These are phyloP conservation scores for Chlamydomonas eustigma DNA, from an alignment of 139 green algal species.

Conservation along the genomic window DNA sequence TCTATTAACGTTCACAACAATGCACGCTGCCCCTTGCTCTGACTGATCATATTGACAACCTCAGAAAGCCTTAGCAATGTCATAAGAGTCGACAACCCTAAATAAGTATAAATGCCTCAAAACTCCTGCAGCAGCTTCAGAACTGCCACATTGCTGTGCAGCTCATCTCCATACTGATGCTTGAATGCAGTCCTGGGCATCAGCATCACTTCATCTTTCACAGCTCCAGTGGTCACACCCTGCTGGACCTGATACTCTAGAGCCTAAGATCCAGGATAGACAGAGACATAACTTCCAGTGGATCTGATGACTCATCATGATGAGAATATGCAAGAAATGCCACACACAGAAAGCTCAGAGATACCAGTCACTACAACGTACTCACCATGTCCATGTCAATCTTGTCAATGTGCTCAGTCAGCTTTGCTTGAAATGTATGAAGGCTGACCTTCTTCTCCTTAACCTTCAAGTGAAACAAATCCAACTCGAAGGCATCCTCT, in stretches of 20 bases:
- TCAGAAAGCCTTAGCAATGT: too few relatives aligned
- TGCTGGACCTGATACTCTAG: slow-evolving; percentile 88
- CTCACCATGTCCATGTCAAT: slow-evolving; percentile 86
- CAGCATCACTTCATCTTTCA: slow-evolving; percentile 38
- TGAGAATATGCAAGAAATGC: too few relatives aligned
- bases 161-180: slow-evolving; percentile 17
- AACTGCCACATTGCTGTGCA: slow-evolving; percentile 25
- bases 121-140: slow-evolving; percentile 25
- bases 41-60: too few relatives aligned
- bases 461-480: too few relatives aligned
- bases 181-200: slow-evolving; percentile 8
- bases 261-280: too few relatives aligned
- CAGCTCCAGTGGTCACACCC: slow-evolving; percentile 53
- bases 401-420: slow-evolving; percentile 85
- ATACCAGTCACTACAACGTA: neutral
- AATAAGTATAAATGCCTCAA: too few relatives aligned
- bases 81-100: too few relatives aligned
- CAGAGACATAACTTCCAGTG: too few relatives aligned
- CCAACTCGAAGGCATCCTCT: too few relatives aligned
- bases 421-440: slow-evolving; percentile 50
- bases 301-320: too few relatives aligned
- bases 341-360: neutral
- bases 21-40: too few relatives aligned
- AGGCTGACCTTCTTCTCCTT: slow-evolving; percentile 26
- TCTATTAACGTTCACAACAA: too few relatives aligned